These are phyloP conservation scores for Cymbidium sinense DNA, from an alignment of 106 monocot genomes.

Conservation along the genomic window DNA sequence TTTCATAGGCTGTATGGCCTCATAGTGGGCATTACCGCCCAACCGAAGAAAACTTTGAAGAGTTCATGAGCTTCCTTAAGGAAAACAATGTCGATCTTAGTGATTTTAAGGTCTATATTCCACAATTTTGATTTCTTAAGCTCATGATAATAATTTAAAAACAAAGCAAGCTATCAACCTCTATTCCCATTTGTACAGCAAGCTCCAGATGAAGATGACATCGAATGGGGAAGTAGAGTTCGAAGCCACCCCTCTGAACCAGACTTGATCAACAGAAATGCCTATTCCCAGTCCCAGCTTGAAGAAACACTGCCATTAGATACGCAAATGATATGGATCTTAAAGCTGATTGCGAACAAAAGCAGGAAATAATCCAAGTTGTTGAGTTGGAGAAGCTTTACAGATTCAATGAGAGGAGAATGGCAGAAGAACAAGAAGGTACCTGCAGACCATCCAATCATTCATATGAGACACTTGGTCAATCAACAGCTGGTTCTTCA, in stretches of 20 bases:
- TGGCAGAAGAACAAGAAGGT: background rate
- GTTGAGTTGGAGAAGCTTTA: background rate
- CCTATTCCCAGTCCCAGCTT: background rate
- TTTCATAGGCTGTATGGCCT: slow-evolving; percentile 70
- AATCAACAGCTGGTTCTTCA: background rate
- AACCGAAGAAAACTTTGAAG: slow-evolving; percentile 71
- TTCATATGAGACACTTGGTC: background rate
- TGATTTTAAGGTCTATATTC: slow-evolving; percentile 50
- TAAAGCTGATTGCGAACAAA: background rate
- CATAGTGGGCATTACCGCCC: slow-evolving; percentile 90
- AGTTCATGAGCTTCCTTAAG: slow-evolving; percentile 62
- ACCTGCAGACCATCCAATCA: background rate
- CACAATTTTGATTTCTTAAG: background rate
- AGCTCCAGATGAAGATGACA: background rate
- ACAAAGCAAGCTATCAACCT: background rate
- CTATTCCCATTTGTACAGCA: background rate
- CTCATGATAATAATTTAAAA: background rate
- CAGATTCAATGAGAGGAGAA: background rate
- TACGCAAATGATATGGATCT: background rate
- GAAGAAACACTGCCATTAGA: background rate
- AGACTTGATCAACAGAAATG: background rate
- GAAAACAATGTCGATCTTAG: slow-evolving; percentile 71
- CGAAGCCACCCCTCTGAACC: no score
- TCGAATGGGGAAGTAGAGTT: background rate
- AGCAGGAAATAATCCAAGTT: background rate